Conservation (phyloP, 2,329 filamentous ascomycete genomes). For the Macroventuria anomochaeta region DNA sequence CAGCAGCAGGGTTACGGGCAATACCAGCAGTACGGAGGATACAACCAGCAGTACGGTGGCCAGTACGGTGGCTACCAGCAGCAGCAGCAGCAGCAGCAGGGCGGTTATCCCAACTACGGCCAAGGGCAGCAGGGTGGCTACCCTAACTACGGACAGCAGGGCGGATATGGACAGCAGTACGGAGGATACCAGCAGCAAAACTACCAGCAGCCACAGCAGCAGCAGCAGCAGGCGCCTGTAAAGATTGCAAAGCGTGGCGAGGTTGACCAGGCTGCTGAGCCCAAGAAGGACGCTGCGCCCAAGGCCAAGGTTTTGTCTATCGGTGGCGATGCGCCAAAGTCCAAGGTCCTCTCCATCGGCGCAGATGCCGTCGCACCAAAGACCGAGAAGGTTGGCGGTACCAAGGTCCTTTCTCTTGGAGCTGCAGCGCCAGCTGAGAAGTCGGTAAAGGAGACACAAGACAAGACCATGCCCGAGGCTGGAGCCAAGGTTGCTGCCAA, state of each 20-base stretch:
- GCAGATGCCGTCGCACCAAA: constrained; percentile 62
- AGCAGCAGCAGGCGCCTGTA: constrained; percentile 58
- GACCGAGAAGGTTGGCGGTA: constrained; percentile 56
- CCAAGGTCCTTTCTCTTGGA: constrained; percentile 82
- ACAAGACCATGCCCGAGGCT: constrained; percentile 63
- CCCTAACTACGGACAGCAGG: constrained; percentile 31
- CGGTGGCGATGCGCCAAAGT: constrained; percentile 63
- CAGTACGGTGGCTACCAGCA: constrained; percentile 53
- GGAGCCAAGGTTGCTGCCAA: constrained; percentile 83
- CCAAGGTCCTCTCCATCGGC: constrained; percentile 68
- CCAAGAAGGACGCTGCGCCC: constrained; percentile 52
- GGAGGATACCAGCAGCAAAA: constrained; percentile 59
- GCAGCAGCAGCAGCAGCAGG: constrained; percentile 26
- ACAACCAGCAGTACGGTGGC: constrained; percentile 65
- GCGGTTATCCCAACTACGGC: constrained; percentile 20
- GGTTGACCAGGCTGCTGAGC: constrained; percentile 55
- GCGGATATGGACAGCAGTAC: constrained; percentile 39
- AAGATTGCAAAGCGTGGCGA: constrained; percentile 69
- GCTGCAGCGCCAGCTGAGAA: constrained; percentile 58
- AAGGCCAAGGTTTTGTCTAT: constrained; percentile 71
- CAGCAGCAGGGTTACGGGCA: constrained; percentile 42
- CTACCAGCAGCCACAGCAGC: constrained; percentile 38
- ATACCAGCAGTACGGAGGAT: constrained; percentile 50
- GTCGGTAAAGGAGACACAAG: constrained; percentile 55
- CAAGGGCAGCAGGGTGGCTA: constrained; percentile 32